Conservation (phyloP, 768 basidiomycete genomes). For the Guyanaporus albipodus region DNA sequence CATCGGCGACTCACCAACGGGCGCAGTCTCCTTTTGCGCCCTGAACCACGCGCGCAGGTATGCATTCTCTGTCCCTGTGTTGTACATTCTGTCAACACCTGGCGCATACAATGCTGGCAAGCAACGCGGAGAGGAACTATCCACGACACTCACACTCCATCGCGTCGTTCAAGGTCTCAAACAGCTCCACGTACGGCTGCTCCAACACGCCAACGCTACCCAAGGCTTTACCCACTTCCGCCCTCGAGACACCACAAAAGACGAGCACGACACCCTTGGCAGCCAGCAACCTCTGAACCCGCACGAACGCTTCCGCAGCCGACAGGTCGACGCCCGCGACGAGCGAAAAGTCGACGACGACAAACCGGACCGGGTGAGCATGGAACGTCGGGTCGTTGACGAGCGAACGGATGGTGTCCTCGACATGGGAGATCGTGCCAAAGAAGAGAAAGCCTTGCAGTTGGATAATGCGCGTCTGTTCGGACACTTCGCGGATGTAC, state of each 20-base stretch:
- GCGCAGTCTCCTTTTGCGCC: conserved; percentile 48
- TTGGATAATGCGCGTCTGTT: conserved; percentile 83
- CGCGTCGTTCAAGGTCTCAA: conserved; percentile 80
- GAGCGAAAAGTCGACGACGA: conserved; percentile 82
- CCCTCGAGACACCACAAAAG: conserved; percentile 76
- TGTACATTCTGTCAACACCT: conserved; percentile 6
- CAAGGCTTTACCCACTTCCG: conserved; percentile 67
- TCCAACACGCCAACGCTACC: conserved; percentile 75
- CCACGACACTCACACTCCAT: conserved; percentile 76
- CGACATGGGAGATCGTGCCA: conserved; percentile 88
- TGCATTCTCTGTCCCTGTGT: conserved; percentile 85
- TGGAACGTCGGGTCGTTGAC: conserved; percentile 71
- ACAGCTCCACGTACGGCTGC: conserved; percentile 76
- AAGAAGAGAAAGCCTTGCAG: conserved; percentile 94
- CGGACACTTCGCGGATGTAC: conserved; percentile 89
- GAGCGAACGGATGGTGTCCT: conserved; percentile 76
- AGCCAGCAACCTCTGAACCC: conserved; percentile 77
- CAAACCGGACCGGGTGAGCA: conserved; percentile 77
- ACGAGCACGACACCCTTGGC: conserved; percentile 80
- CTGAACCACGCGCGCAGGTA: conserved; percentile 81
- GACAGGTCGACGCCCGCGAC: conserved; percentile 93
- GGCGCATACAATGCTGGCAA: not conserved
- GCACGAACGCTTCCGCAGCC: conserved; percentile 90
- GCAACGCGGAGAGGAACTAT: not conserved
- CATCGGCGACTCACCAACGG: conserved; percentile 39